Conservation (phyloP, 371 early-diverging fungal genomes). For the Synchytrium microbalum region DNA sequence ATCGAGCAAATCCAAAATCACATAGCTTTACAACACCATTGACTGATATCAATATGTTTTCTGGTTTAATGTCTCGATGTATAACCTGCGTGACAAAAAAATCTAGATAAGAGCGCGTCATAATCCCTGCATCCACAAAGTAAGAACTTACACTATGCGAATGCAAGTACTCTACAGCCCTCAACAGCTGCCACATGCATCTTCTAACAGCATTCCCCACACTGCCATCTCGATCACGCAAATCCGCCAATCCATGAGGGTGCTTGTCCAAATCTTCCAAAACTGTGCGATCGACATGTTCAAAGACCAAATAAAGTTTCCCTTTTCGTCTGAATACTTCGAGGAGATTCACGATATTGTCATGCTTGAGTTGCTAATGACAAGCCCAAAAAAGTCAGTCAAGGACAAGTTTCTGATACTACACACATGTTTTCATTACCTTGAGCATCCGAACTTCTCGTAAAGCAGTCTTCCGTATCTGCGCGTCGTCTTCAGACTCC, state of each 20-base stretch:
- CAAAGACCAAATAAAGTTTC: constrained; percentile 50
- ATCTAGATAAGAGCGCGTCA: neutral
- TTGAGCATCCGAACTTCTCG: constrained; percentile 61
- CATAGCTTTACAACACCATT: constrained; percentile 60
- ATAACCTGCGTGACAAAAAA: constrained; percentile 29
- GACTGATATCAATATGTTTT: constrained; percentile 56
- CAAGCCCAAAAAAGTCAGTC: neutral
- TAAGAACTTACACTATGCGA: constrained; percentile 37
- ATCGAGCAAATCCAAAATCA: constrained; percentile 64
- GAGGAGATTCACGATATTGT: constrained; percentile 46
- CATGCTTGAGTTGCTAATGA: constrained; percentile 44
- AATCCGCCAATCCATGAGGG: constrained; percentile 43
- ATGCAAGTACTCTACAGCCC: constrained; percentile 47
- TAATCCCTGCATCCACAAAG: neutral
- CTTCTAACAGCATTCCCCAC: constrained; percentile 33
- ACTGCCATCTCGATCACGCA: constrained; percentile 15
- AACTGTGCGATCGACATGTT: constrained; percentile 51
- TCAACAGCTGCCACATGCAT: constrained; percentile 47
- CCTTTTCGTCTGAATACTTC: constrained; percentile 47
- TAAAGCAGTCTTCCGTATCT: constrained; percentile 56
- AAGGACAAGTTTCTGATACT: constrained; percentile 4
- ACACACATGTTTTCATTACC: constrained; percentile 16
- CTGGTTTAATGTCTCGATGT: constrained; percentile 66
- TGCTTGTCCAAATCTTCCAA: constrained; percentile 45
- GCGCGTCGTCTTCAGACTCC: constrained; percentile 41